Evolutionary conservation across 352 stramenopile species (phyloP).

Genomic region (Discostella stelligera): DNA sequence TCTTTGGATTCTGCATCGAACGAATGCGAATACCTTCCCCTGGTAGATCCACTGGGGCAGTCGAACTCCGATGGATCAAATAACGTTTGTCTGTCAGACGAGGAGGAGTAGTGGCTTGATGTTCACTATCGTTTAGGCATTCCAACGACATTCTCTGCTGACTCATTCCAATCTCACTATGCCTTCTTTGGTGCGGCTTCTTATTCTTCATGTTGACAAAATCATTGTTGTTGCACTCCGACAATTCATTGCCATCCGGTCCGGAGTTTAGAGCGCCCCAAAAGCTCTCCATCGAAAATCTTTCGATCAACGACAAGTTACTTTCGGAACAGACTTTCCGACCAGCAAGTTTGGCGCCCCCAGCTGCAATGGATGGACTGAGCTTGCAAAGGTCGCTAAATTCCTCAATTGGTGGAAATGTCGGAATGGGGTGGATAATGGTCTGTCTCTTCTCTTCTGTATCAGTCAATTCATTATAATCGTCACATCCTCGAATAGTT

Average conservation of each 20-base stretch:
- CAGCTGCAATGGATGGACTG: neutral
- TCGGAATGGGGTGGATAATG: constrained; percentile 6
- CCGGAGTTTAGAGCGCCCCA: constrained; percentile 25
- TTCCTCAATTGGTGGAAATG: constrained; percentile 18
- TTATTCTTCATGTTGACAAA: neutral
- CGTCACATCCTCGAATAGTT: neutral
- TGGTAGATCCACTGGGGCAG: constrained; percentile 3
- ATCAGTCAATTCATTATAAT: constrained; percentile 1
- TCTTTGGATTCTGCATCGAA: neutral
- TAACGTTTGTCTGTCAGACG: constrained; percentile 6
- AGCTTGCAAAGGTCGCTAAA: neutral
- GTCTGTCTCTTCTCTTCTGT: neutral
- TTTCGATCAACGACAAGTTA: constrained; percentile 10
- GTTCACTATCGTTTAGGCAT: neutral
- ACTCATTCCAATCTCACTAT: neutral
- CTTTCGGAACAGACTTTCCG: neutral
- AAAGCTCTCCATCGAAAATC: constrained; percentile 32
- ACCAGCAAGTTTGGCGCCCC: neutral
- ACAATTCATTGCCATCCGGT: constrained; percentile 42
- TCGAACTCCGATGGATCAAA: neutral
- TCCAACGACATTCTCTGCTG: neutral
- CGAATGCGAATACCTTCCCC: constrained; percentile 1
- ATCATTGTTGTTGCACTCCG: neutral
- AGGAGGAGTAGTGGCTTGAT: neutral
- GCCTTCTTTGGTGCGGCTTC: neutral